Percentiles rank a stretch among this genome's conserved stretches.
Conservation (phyloP, 345 rosid species). For the Sisymbrium irio region DNA sequence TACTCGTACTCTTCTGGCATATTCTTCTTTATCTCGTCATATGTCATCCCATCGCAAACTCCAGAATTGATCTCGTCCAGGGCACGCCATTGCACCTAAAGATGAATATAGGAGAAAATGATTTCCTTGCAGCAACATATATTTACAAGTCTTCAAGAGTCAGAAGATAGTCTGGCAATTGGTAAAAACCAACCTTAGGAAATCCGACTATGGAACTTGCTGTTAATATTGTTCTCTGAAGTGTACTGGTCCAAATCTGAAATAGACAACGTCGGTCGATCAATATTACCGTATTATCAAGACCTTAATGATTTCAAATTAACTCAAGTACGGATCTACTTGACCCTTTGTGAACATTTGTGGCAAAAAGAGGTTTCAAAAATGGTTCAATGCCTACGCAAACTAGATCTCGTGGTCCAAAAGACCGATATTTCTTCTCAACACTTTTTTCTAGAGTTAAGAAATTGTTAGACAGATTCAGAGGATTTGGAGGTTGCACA, state of each 20-base stretch:
- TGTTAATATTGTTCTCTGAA: constrained; percentile 84
- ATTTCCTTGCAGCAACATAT: neutral
- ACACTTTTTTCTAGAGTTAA: neutral
- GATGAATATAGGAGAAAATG: constrained; percentile 7
- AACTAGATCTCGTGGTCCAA: neutral
- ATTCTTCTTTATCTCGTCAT: constrained; percentile 86
- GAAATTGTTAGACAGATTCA: neutral
- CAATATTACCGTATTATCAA: neutral
- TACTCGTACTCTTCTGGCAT: constrained; percentile 99
- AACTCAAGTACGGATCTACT: neutral
- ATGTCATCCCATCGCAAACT: constrained; percentile 99
- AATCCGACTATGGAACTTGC: constrained; percentile 88
- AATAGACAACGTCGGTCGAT: constrained; percentile 1
- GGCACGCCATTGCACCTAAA: constrained; percentile 99
- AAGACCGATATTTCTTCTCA: neutral
- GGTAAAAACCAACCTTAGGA: constrained; percentile 67
- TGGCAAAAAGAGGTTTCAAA: neutral
- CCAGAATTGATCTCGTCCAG: constrained; percentile 99
- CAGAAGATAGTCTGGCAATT: neutral
- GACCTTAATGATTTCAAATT: neutral
- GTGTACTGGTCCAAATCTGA: constrained; percentile 99
- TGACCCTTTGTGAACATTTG: neutral
- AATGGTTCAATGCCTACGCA: neutral
- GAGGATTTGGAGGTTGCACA: neutral
- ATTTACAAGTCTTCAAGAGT: neutral